Percentiles rank a stretch among this genome's conserved stretches.
These are phyloP conservation scores for Sarocladiaceae sp. DNA, from an alignment of 2,329 filamentous ascomycete genomes.

Conservation along the genomic window DNA sequence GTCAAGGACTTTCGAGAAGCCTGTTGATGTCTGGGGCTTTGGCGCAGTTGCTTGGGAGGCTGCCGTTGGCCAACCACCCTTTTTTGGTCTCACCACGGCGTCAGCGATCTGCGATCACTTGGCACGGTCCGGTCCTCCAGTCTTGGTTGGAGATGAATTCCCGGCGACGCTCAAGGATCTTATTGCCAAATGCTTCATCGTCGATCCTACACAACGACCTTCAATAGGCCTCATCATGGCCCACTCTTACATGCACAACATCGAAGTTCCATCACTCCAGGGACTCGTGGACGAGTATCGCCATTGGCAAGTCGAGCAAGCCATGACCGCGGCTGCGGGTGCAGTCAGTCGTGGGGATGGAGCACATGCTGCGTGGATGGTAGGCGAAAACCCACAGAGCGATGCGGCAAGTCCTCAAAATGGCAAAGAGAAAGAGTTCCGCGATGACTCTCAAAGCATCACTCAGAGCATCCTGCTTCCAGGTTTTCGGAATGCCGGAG, in stretches of 20 bases:
- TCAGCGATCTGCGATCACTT: not conserved
- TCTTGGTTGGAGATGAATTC: not conserved
- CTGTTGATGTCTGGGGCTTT: conserved; percentile 4
- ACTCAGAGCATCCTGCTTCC: not conserved
- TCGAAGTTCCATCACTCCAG: not conserved
- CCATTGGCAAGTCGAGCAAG: not conserved
- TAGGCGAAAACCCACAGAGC: no score
- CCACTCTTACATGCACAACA: conserved; percentile 1
- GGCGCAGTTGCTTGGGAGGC: conserved; percentile 1
- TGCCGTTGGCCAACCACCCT: not conserved
- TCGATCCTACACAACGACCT: not conserved
- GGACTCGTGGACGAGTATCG: conserved; percentile 1
- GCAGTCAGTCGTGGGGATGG: not conserved
- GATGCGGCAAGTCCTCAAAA: no score
- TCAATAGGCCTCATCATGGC: not conserved
- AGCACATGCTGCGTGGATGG: not conserved
- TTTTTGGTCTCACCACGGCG: not conserved
- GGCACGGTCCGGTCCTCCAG: not conserved
- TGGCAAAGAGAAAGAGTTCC: no score
- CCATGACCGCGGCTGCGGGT: not conserved
- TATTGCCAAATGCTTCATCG: not conserved
- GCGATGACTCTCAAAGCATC: no score
- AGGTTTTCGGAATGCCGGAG: not conserved
- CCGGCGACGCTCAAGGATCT: not conserved
- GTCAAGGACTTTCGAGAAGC: not conserved